Conservation (phyloP, 2,329 filamentous ascomycete species). For the Alternaria triticina region DNA sequence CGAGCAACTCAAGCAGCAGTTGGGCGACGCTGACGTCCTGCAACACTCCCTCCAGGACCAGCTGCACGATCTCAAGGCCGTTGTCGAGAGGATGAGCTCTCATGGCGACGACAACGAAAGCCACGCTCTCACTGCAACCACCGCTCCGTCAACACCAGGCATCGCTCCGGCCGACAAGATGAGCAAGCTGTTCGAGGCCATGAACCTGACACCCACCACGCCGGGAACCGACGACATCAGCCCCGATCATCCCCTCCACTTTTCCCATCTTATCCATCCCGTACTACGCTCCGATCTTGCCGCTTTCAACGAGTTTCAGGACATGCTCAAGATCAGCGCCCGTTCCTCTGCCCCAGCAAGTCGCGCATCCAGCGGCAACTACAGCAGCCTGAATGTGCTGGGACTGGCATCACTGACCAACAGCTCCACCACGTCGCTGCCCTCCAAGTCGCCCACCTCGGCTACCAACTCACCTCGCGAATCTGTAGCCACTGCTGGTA, state of each 20-base stretch:
- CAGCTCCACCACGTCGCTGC: conserved; percentile 58
- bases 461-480: conserved; percentile 47
- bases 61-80: conserved; percentile 84
- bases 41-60: conserved; percentile 93
- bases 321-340: conserved; percentile 71
- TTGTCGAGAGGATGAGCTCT: conserved; percentile 85
- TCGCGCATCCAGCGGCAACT: conserved; percentile 75
- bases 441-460: conserved; percentile 55
- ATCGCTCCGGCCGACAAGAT: conserved; percentile 64
- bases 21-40: conserved; percentile 84
- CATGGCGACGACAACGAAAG: conserved; percentile 75
- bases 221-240: conserved; percentile 59
- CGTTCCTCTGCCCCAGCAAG: conserved; percentile 65
- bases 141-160: conserved; percentile 80
- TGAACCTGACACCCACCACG: conserved; percentile 59
- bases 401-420: conserved; percentile 59
- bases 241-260: conserved; percentile 71
- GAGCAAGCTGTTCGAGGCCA: conserved; percentile 66
- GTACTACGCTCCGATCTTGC: conserved; percentile 81
- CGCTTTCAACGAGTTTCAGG: conserved; percentile 84
- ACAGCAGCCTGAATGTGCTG: conserved; percentile 67
- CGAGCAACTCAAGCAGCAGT: conserved; percentile 82
- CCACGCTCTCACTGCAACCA: conserved; percentile 66
- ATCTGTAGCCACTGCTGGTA: conserved; percentile 23
- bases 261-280: conserved; percentile 82